Percentiles rank a stretch among this genome's conserved stretches.
Evolutionary conservation across 768 basidiomycete genomes (phyloP).

Genomic region (Tricholoma terreum): DNA sequence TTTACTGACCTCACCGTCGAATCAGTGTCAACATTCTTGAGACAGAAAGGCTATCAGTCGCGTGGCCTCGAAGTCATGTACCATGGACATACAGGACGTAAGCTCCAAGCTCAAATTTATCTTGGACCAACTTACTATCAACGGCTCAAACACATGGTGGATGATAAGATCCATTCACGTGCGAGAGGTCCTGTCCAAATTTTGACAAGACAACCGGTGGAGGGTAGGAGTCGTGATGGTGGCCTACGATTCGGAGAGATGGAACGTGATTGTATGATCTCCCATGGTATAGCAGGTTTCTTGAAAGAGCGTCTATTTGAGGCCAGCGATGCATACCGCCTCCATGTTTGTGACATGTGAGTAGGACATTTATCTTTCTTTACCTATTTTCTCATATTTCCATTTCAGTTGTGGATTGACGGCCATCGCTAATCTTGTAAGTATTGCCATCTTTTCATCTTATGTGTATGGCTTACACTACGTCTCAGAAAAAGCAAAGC

Average conservation of each 20-base stretch:
- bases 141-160: constrained; percentile 99
- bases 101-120: constrained; percentile 97
- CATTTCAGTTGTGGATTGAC: constrained; percentile 81
- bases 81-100: constrained; percentile 97
- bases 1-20: constrained; percentile 98
- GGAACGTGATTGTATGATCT: constrained; percentile 99
- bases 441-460: constrained; percentile 25
- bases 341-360: constrained; percentile 96
- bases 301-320: constrained; percentile 96
- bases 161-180: constrained; percentile 98
- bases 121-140: constrained; percentile 99
- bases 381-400: constrained; percentile 10
- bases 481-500: constrained; percentile 86
- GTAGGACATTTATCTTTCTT: constrained; percentile 27
- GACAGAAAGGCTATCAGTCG: constrained; percentile 91
- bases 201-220: constrained; percentile 94
- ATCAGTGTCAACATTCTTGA: constrained; percentile 89
- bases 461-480: neutral
- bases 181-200: constrained; percentile 98
- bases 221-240: constrained; percentile 98
- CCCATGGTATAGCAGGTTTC: constrained; percentile 98
- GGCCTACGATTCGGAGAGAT: constrained; percentile 99
- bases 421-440: constrained; percentile 91
- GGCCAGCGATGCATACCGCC: constrained; percentile 87
- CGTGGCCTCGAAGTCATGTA: constrained; percentile 98